Conservation (phyloP, 345 rosid genomes). For the Acer negundo region DNA sequence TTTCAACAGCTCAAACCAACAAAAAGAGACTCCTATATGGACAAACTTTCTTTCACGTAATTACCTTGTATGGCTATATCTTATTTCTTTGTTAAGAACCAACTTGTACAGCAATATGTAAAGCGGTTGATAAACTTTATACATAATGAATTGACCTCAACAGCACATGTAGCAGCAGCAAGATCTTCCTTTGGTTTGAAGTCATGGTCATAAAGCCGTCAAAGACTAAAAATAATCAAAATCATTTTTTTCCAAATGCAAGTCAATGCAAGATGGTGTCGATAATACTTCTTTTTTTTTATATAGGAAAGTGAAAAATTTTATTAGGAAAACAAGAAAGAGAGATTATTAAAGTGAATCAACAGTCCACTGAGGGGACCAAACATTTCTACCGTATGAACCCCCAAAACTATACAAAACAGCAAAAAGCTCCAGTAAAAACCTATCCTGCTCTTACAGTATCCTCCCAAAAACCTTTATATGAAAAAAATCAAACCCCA, state of each 20-base stretch:
- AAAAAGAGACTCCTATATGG: not conserved
- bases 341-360: not conserved
- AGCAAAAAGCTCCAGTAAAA: not conserved
- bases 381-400: not conserved
- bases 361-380: not conserved
- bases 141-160: constrained; percentile 62
- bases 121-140: not conserved
- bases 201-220: constrained; percentile 21
- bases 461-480: not conserved
- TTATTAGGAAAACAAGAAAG: not conserved
- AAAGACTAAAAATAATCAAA: constrained; percentile 2
- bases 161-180: constrained; percentile 96
- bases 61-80: not conserved
- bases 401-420: constrained; percentile 2
- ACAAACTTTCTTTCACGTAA: not conserved
- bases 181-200: constrained; percentile 98
- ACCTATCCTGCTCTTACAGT: not conserved
- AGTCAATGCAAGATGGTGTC: not conserved
- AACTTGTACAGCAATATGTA: not conserved
- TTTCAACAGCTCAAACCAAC: not conserved
- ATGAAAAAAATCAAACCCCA: not conserved
- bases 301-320: not conserved
- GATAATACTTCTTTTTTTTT: not conserved
- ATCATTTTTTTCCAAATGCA: not conserved
- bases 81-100: not conserved